Conservation (phyloP, 2,329 filamentous ascomycete species). For the Epichloe gansuensis region DNA sequence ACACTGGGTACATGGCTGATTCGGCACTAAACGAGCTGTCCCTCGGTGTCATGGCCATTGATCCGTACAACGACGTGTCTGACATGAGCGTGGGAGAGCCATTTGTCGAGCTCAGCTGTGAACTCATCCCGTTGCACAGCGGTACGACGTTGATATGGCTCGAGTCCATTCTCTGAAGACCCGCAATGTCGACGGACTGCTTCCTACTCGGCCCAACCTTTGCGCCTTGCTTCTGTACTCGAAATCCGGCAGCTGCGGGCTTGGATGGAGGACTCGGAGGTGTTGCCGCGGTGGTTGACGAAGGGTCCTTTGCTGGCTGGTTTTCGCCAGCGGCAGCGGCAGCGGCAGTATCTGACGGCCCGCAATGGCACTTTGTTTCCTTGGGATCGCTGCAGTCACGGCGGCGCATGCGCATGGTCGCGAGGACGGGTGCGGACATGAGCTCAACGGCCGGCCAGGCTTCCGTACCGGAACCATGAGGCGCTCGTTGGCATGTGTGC, state of each 20-base stretch:
- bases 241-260: conserved; percentile 22
- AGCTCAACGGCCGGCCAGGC: conserved; percentile 57
- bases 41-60: conserved; percentile 16
- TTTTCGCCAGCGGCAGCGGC: conserved; percentile 10
- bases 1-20: conserved; percentile 20
- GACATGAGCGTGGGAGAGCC: conserved; percentile 10
- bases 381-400: conserved; percentile 52
- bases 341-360: conserved; percentile 18
- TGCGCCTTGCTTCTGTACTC: conserved; percentile 32
- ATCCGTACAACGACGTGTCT: conserved; percentile 16
- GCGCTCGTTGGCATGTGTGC: conserved; percentile 54
- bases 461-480: conserved; percentile 61
- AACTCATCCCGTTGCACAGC: conserved; percentile 16
- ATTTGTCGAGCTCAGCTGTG: conserved; percentile 13
- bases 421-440: conserved; percentile 53
- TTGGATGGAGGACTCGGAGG: conserved; percentile 22
- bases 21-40: conserved; percentile 15
- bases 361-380: conserved; percentile 44
- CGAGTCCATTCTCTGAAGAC: conserved; percentile 41
- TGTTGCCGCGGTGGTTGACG: conserved; percentile 10
- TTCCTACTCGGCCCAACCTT: conserved; percentile 28
- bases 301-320: conserved; percentile 15
- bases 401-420: conserved; percentile 49
- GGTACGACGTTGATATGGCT: conserved; percentile 37
- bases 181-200: conserved; percentile 36